phyloP scores from a whole-genome alignment of 768 basidiomycete genomes.

The Psilocybe azurescens region DNA sequence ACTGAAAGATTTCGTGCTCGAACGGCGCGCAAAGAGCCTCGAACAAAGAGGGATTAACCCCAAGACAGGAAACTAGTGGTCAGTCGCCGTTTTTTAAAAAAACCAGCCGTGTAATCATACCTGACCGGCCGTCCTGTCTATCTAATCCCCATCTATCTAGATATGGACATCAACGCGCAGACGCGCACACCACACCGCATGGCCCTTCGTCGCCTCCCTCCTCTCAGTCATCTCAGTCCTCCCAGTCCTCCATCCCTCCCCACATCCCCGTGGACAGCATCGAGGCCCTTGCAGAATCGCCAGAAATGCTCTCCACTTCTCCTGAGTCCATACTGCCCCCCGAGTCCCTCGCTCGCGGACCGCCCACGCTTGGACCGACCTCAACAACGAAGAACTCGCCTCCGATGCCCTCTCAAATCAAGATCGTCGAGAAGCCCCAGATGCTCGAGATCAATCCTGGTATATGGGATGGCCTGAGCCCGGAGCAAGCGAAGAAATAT shows the following conservation, averaged over 20 bases:
- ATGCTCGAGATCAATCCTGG: constrained; percentile 99
- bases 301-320: constrained; percentile 18
- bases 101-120: too few relatives aligned
- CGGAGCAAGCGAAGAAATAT: constrained; percentile 85
- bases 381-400: constrained; percentile 12
- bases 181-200: constrained; percentile 93
- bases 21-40: constrained; percentile 77
- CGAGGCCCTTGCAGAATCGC: constrained; percentile 13
- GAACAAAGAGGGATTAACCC: constrained; percentile 73
- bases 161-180: constrained; percentile 98
- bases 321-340: constrained; percentile 16
- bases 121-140: background rate
- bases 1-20: constrained; percentile 88
- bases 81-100: constrained; percentile 27
- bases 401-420: constrained; percentile 53
- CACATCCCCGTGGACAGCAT: constrained; percentile 21
- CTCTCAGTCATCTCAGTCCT: constrained; percentile 5
- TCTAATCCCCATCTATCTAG: constrained; percentile 41
- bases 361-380: background rate
- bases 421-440: constrained; percentile 93
- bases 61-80: constrained; percentile 73
- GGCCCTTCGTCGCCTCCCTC: constrained; percentile 79
- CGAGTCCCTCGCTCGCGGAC: constrained; percentile 8
- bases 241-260: constrained; percentile 21
- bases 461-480: constrained; percentile 95